phyloP scores from a whole-genome alignment of 2,329 filamentous ascomycete species.

The Fusarium sp. region DNA sequence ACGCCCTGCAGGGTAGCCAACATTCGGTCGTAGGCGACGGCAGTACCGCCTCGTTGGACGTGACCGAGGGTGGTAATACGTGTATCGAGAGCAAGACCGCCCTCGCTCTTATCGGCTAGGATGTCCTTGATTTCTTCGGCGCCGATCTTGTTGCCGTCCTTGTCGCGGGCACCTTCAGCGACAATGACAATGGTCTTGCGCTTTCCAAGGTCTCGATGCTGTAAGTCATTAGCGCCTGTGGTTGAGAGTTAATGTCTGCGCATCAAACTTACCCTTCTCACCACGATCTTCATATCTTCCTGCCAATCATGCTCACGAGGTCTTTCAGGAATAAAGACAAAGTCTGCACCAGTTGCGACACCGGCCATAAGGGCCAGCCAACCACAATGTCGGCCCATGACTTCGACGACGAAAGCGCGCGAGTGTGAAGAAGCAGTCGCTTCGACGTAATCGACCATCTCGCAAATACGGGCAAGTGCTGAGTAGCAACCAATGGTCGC shows the following conservation, averaged over 20 bases:
- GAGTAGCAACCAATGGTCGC: constrained; percentile 98
- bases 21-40: constrained; percentile 95
- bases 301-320: constrained; percentile 90
- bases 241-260: not conserved
- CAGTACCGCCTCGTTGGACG: constrained; percentile 93
- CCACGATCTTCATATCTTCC: constrained; percentile 84
- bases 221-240: constrained; percentile 36
- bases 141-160: constrained; percentile 84
- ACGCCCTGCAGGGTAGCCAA: constrained; percentile 93
- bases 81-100: constrained; percentile 84
- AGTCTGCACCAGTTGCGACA: constrained; percentile 94
- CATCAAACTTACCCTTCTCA: constrained; percentile 70
- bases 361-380: constrained; percentile 98
- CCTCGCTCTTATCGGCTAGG: constrained; percentile 75
- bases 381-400: constrained; percentile 98
- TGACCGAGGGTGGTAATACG: constrained; percentile 95
- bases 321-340: constrained; percentile 96
- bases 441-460: constrained; percentile 96
- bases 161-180: constrained; percentile 92
- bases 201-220: constrained; percentile 91
- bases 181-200: constrained; percentile 98
- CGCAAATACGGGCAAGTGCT: constrained; percentile 90
- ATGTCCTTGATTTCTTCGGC: constrained; percentile 86
- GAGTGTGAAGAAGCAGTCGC: constrained; percentile 95
- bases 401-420: constrained; percentile 95